These are phyloP conservation scores for Metschnikowia kunwiensis DNA, from an alignment of 805 yeast genomes.

Conservation along the genomic window DNA sequence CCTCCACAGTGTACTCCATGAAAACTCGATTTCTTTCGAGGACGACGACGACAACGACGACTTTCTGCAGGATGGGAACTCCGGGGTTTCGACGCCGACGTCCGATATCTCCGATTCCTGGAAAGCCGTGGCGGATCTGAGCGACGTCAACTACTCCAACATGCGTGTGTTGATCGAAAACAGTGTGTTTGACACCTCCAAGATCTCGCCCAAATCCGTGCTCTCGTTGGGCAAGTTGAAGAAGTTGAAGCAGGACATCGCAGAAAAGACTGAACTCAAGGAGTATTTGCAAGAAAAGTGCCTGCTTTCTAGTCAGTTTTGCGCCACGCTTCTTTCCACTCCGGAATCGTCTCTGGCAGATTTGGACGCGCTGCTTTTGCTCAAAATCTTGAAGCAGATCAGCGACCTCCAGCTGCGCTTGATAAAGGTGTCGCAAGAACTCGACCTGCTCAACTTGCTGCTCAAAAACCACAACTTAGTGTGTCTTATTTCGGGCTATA, in stretches of 20 bases:
- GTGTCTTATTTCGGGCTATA: constrained; percentile 46
- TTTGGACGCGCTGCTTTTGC: constrained; percentile 28
- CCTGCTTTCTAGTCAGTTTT: constrained; percentile 33
- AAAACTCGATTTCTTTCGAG: constrained; percentile 11
- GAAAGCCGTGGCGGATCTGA: constrained; percentile 10
- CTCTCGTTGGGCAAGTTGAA: constrained; percentile 29
- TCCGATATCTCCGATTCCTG: constrained; percentile 17
- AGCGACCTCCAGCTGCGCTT: constrained; percentile 32
- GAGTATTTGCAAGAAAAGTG: constrained; percentile 31
- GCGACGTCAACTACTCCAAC: constrained; percentile 34
- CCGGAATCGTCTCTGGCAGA: constrained; percentile 17
- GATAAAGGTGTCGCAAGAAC: constrained; percentile 24
- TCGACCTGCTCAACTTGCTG: constrained; percentile 25
- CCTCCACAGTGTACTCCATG: constrained; percentile 24
- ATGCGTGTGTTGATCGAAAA: constrained; percentile 45
- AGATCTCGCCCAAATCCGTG: constrained; percentile 32
- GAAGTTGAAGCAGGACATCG: constrained; percentile 27
- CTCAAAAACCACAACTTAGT: constrained; percentile 43
- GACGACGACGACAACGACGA: constrained; percentile 16
- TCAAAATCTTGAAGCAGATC: constrained; percentile 33
- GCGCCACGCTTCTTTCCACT: constrained; percentile 24
- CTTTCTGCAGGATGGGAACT: constrained; percentile 9
- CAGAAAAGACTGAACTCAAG: constrained; percentile 29
- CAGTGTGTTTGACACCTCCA: constrained; percentile 39
- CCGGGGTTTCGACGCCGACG: constrained; percentile 19